Percentiles rank a stretch among this genome's conserved stretches.
Conservation (phyloP, 73 alveolate species). For the Paramecium biaurelia region DNA sequence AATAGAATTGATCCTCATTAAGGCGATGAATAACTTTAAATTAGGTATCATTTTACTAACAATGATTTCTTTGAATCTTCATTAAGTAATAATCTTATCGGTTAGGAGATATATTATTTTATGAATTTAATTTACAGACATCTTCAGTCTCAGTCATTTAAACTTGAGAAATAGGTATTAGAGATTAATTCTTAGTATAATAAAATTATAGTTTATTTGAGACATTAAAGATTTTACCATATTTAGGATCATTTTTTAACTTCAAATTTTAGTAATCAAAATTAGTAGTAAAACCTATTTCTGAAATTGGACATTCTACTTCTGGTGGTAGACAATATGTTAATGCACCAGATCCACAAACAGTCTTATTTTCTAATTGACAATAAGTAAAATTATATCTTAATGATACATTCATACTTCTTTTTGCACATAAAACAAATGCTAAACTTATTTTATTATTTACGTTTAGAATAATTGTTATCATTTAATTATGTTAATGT, state of each 20-base stretch:
- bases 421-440: conserved; percentile 26
- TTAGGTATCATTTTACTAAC: background rate
- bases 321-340: background rate
- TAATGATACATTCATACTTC: background rate
- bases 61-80: background rate
- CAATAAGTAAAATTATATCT: background rate
- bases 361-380: background rate
- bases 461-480: background rate
- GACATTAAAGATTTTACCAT: background rate
- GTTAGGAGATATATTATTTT: conserved; percentile 17
- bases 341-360: background rate
- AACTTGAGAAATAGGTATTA: background rate
- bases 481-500: background rate
- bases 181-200: background rate
- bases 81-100: background rate
- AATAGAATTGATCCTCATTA: conserved; percentile 19
- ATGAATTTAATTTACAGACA: background rate
- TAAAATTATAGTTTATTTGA: background rate
- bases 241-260: background rate
- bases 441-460: background rate
- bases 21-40: background rate
- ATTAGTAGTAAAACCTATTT: background rate
- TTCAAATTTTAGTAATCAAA: background rate
- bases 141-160: background rate
- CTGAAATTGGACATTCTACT: background rate